phyloP scores from a whole-genome alignment of 495 filamentous ascomycete genomes.

The Penicillium nucicola region DNA sequence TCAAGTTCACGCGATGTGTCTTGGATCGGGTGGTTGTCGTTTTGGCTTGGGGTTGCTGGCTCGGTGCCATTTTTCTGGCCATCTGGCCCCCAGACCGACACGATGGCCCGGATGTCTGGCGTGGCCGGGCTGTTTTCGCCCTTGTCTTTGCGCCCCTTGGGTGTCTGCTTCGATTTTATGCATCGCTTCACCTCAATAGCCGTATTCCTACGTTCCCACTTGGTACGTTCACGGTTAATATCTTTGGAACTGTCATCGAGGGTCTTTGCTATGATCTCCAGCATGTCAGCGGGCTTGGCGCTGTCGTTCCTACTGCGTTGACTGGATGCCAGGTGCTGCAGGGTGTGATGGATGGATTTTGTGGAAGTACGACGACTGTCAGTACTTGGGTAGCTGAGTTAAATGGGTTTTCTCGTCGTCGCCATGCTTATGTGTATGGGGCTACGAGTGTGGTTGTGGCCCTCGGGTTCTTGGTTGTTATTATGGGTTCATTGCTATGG shows the following conservation, averaged over 20 bases:
- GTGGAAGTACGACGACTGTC: slow-evolving; percentile 86
- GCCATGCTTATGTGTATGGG: slow-evolving; percentile 77
- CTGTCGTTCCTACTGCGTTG: slow-evolving; percentile 19
- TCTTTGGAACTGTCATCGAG: slow-evolving; percentile 64
- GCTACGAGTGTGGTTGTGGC: slow-evolving; percentile 59
- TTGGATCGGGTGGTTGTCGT: slow-evolving; percentile 61
- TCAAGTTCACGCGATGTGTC: slow-evolving; percentile 50
- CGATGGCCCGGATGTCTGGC: slow-evolving; percentile 50
- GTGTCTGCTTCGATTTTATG: slow-evolving; percentile 68
- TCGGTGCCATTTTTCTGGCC: slow-evolving; percentile 71
- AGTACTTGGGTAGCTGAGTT: slow-evolving; percentile 88
- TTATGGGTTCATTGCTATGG: slow-evolving; percentile 83
- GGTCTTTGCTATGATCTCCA: slow-evolving; percentile 73
- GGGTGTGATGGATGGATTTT: slow-evolving; percentile 87
- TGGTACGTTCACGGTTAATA: slow-evolving; percentile 85
- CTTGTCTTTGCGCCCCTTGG: slow-evolving; percentile 84
- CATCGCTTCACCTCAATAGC: slow-evolving; percentile 64
- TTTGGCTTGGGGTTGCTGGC: slow-evolving; percentile 70
- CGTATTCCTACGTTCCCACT: slow-evolving; percentile 71
- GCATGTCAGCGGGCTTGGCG: slow-evolving; percentile 40
- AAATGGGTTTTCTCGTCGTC: slow-evolving; percentile 55
- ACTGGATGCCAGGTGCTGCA: slow-evolving; percentile 77
- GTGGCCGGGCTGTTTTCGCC: slow-evolving; percentile 70
- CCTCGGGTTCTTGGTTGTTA: slow-evolving; percentile 63
- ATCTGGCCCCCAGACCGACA: slow-evolving; percentile 69